These are phyloP conservation scores for Skeletonema tropicum DNA, from an alignment of 108 stramenopile species.

Conservation along the genomic window DNA sequence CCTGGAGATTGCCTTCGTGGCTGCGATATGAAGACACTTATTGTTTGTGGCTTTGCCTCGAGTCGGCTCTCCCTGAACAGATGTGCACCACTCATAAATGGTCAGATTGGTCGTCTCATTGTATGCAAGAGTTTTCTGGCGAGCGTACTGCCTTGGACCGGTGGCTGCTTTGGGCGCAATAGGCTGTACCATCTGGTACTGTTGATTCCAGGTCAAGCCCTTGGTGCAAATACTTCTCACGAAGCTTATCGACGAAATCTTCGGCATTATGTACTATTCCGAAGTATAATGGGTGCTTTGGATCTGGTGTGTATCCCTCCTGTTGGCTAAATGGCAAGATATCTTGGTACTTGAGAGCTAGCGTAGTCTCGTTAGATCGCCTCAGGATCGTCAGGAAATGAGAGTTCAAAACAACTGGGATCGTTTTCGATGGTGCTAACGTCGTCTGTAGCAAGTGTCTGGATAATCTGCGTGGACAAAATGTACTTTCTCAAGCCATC, in stretches of 20 bases:
- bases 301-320: constrained; percentile 42
- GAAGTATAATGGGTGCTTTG: constrained; percentile 49
- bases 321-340: constrained; percentile 48
- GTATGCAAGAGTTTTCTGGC: constrained; percentile 24
- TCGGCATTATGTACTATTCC: constrained; percentile 65
- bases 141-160: constrained; percentile 68
- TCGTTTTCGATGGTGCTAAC: constrained; percentile 38
- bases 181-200: constrained; percentile 58
- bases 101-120: constrained; percentile 42
- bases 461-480: constrained; percentile 80
- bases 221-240: constrained; percentile 37
- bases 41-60: constrained; percentile 42
- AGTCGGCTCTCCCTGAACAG: constrained; percentile 69
- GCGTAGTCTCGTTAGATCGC: constrained; percentile 40
- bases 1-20: constrained; percentile 74
- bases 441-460: constrained; percentile 74
- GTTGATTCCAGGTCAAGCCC: constrained; percentile 40
- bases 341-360: constrained; percentile 47
- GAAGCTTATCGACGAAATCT: constrained; percentile 35
- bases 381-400: constrained; percentile 52
- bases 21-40: constrained; percentile 63
- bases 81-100: constrained; percentile 72
- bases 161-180: constrained; percentile 75
- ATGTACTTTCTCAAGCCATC: constrained; percentile 72
- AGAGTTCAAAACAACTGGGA: constrained; percentile 60